Evolutionary conservation across 2,329 filamentous ascomycete genomes (phyloP), one percentile per base, ranked within the genome.

Genomic region (Hypoxylon sp.): DNA sequence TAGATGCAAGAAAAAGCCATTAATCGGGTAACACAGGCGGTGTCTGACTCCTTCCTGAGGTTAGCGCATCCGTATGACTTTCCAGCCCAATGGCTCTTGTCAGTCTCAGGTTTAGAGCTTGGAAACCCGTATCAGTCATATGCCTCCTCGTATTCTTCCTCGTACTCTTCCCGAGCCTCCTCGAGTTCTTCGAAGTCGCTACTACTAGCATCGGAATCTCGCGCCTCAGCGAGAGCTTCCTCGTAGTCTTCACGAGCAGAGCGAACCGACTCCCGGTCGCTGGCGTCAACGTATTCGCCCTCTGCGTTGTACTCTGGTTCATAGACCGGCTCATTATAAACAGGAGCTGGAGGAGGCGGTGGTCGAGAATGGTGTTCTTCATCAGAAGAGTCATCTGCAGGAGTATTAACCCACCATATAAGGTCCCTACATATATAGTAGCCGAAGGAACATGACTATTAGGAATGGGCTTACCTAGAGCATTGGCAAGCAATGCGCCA

Each of bases 401-500:
- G 70, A 58, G n/a, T 60, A 54, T 61, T 66, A 68, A 49, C 9
- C 20, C 20, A 8, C 11, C n/a, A 16, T 33, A 14, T 7, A 32
- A 32, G 11, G 16, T n/a, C n/a, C n/a, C 8, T 28, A 3, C 2
- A 44, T 4, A 6, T 53, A 9, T 9, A 9, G 22, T 1, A 14
- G 50, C 4, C 26, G 3, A 44, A 53, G 18, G n/a, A n/a, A n/a
- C 4, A 18, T 14, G 30, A 12, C 4, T 24, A 22, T 40, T 40
- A 38, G 12, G 11, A 38, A 54, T 8, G 40, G 44, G 65, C 61
- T 44, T 81, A 89, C 87, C 78, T 12, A 87, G 67, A 55, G 84
- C 84, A 72, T 88, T 80, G 11, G 82, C 83, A 60, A 89, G 75
- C 33, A 87, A 72, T 3, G 85, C 88, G 48, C 87, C 87, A 9